Conservation (phyloP, 345 rosid genomes). For the Bruguiera gymnorhiza region DNA sequence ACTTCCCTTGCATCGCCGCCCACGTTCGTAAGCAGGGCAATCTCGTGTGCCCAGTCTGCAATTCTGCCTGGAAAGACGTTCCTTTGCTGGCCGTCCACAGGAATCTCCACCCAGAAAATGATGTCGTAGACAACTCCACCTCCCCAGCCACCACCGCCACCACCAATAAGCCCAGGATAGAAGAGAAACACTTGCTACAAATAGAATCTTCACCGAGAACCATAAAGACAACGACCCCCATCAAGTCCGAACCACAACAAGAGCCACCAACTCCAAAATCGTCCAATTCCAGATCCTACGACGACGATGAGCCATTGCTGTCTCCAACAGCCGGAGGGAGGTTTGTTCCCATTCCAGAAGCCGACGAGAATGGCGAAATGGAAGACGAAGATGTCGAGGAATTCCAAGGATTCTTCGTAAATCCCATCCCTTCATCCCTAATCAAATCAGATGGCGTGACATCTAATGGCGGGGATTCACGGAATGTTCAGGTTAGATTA, state of each 20-base stretch:
- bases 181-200: slow-evolving; percentile 21
- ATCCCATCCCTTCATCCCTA: slow-evolving; percentile 34
- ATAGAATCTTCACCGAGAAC: slow-evolving; percentile 25
- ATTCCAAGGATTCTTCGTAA: slow-evolving; percentile 80
- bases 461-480: slow-evolving; percentile 33
- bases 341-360: slow-evolving; percentile 31
- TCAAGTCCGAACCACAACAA: background rate
- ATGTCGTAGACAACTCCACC: slow-evolving; percentile 6
- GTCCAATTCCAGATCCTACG: slow-evolving; percentile 23
- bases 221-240: background rate
- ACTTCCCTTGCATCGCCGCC: slow-evolving; percentile 33
- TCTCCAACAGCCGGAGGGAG: slow-evolving; percentile 25
- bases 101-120: slow-evolving; percentile 15
- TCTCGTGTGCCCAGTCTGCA: slow-evolving; percentile 31
- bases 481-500: slow-evolving; percentile 32
- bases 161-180: background rate
- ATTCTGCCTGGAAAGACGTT: slow-evolving; percentile 30
- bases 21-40: slow-evolving; percentile 26
- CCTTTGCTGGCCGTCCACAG: slow-evolving; percentile 28
- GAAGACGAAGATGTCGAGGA: slow-evolving; percentile 38
- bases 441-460: slow-evolving; percentile 44
- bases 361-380: slow-evolving; percentile 21
- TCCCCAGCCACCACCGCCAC: background rate
- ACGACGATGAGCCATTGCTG: slow-evolving; percentile 34
- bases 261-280: slow-evolving; percentile 9